Evolutionary conservation across 768 basidiomycete genomes (phyloP).

Genomic region (Boletus pseudo-olivaceus): DNA sequence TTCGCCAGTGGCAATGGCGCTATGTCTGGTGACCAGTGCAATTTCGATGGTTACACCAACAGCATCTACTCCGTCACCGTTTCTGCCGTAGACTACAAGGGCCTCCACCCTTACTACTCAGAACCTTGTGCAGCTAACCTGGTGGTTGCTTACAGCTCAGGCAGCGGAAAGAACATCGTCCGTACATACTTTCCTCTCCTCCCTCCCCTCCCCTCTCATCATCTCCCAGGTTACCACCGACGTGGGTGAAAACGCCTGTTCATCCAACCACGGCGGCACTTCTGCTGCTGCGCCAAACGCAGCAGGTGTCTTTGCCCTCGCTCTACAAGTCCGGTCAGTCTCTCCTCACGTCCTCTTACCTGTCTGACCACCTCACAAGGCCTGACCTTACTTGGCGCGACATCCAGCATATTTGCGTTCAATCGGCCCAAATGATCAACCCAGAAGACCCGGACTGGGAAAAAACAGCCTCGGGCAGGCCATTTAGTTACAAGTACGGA

Average conservation of each 20-base stretch:
- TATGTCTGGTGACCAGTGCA: slow-evolving; percentile 89
- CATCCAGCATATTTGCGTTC: slow-evolving; percentile 84
- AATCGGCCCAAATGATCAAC: slow-evolving; percentile 75
- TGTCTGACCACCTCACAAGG: slow-evolving; percentile 36
- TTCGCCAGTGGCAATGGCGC: slow-evolving; percentile 98
- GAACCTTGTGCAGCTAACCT: slow-evolving; percentile 98
- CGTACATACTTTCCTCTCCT: slow-evolving; percentile 30
- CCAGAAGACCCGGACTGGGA: slow-evolving; percentile 95
- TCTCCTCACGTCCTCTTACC: slow-evolving; percentile 1
- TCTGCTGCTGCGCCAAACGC: slow-evolving; percentile 98
- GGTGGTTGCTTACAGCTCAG: slow-evolving; percentile 94
- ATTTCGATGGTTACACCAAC: slow-evolving; percentile 99
- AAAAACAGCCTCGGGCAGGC: slow-evolving; percentile 48
- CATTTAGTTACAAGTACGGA: slow-evolving; percentile 91
- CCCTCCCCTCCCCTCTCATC: slow-evolving; percentile 13
- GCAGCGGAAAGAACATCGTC: slow-evolving; percentile 90
- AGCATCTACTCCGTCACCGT: slow-evolving; percentile 96
- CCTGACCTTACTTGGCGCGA: slow-evolving; percentile 98
- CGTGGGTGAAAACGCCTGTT: slow-evolving; percentile 79
- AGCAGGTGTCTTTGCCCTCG: slow-evolving; percentile 89
- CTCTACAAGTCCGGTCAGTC: slow-evolving; percentile 76
- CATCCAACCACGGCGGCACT: slow-evolving; percentile 86
- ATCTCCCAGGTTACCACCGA: slow-evolving; percentile 84
- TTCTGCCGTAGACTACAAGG: slow-evolving; percentile 90
- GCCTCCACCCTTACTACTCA: slow-evolving; percentile 93